Percentiles rank a stretch among this genome's conserved stretches.
phyloP scores from a whole-genome alignment of 768 basidiomycete species.

The Russula sp. region DNA sequence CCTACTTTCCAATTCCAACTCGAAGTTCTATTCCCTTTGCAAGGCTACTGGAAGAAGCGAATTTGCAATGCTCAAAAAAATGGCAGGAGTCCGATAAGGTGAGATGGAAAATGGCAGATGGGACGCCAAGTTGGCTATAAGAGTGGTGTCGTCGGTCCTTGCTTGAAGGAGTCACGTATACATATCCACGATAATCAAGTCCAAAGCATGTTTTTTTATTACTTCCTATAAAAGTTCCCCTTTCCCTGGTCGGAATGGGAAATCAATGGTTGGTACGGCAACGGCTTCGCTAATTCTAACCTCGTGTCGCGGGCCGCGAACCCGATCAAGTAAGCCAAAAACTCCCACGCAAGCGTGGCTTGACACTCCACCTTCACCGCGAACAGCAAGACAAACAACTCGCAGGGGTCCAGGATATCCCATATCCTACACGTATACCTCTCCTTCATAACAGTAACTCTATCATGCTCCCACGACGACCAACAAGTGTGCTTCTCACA shows the following conservation, averaged over 20 bases:
- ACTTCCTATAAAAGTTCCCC: no score
- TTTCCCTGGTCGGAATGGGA: no score
- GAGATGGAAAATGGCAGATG: not conserved
- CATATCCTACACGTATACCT: not conserved
- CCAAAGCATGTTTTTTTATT: no score
- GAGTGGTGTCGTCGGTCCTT: not conserved
- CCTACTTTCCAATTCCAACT: constrained; percentile 47
- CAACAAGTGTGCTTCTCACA: constrained; percentile 11
- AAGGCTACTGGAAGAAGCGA: constrained; percentile 69
- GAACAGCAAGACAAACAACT: not conserved
- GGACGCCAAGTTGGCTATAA: not conserved
- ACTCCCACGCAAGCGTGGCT: constrained; percentile 1
- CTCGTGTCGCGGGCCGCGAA: no score
- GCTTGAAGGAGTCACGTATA: no score
- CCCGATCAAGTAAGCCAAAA: not conserved
- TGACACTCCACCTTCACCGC: not conserved
- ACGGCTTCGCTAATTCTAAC: no score
- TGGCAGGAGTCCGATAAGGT: constrained; percentile 40
- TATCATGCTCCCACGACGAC: constrained; percentile 12
- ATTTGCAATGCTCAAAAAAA: constrained; percentile 57
- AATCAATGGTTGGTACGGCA: no score
- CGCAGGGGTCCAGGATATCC: not conserved
- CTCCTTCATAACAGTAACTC: not conserved
- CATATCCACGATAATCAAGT: no score
- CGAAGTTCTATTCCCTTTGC: constrained; percentile 61